Conservation (phyloP, 768 basidiomycete genomes). For the Mycena haematopus region DNA sequence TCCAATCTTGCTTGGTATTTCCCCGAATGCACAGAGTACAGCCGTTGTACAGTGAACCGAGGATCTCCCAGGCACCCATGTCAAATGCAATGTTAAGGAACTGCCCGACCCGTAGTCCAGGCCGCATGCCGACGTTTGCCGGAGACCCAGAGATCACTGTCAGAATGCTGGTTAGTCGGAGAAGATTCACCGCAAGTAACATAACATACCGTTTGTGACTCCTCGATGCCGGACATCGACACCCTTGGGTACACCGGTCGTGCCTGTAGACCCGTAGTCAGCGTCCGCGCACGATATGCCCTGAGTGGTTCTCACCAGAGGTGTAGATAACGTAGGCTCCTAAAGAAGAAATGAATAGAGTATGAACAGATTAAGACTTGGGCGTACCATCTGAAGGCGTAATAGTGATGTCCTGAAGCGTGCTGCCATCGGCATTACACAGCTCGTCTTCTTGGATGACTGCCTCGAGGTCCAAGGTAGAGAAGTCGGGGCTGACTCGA, state of each 20-base stretch:
- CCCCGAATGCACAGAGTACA: conserved; percentile 53
- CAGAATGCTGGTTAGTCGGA: conserved; percentile 4
- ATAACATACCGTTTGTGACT: conserved; percentile 42
- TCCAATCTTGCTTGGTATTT: conserved; percentile 49
- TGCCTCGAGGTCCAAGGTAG: conserved; percentile 32
- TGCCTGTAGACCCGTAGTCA: conserved; percentile 38
- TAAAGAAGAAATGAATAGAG: conserved; percentile 24
- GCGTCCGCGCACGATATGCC: not conserved
- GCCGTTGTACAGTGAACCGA: conserved; percentile 51
- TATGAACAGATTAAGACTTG: not conserved
- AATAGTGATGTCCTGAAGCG: conserved; percentile 32
- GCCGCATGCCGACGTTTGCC: conserved; percentile 50
- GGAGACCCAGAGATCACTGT: conserved; percentile 36
- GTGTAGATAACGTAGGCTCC: conserved; percentile 57
- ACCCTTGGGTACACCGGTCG: conserved; percentile 54
- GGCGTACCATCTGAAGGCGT: conserved; percentile 4
- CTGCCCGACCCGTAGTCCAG: conserved; percentile 48
- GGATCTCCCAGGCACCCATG: conserved; percentile 55
- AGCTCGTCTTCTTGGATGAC: conserved; percentile 29
- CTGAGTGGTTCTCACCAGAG: conserved; percentile 37
- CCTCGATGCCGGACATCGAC: conserved; percentile 51
- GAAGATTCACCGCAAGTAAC: conserved; percentile 14
- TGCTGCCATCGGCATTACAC: conserved; percentile 25
- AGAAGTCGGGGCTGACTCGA: conserved; percentile 30
- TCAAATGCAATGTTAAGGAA: conserved; percentile 54